These are phyloP conservation scores for Aspergillus arachidicola DNA, from an alignment of 2,329 filamentous ascomycete genomes.

Conservation along the genomic window DNA sequence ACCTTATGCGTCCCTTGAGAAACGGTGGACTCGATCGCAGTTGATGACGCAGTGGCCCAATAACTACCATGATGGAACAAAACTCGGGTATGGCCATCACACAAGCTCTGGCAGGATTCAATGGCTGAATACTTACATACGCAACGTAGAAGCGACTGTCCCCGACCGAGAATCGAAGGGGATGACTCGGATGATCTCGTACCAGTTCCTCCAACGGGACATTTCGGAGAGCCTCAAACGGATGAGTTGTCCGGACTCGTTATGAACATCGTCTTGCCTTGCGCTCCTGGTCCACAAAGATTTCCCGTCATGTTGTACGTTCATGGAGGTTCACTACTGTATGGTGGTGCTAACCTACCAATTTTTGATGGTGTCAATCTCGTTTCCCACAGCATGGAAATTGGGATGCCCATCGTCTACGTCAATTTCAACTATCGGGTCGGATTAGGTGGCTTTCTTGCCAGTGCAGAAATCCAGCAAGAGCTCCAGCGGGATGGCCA, in stretches of 20 bases:
- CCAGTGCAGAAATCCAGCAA: conserved; percentile 15
- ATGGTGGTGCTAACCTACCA: conserved; percentile 28
- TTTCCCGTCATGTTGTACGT: conserved; percentile 30
- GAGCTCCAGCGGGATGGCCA: conserved; percentile 25
- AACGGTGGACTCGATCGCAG: conserved; percentile 27
- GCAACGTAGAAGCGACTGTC: conserved; percentile 23
- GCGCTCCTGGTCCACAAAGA: conserved; percentile 1
- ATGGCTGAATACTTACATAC: not conserved
- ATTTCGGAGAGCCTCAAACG: conserved; percentile 16
- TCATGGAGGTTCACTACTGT: conserved; percentile 30
- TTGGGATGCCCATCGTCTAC: conserved; percentile 23
- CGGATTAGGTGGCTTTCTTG: conserved; percentile 29
- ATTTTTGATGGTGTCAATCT: conserved; percentile 30
- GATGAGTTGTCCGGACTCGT: conserved; percentile 27
- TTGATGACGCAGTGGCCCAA: conserved; percentile 21
- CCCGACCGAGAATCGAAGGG: conserved; percentile 22
- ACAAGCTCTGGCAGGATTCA: not conserved
- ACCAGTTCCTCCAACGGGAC: conserved; percentile 23
- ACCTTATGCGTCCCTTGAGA: conserved; percentile 25
- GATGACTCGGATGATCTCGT: conserved; percentile 27
- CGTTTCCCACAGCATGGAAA: conserved; percentile 24
- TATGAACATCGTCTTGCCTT: conserved; percentile 29
- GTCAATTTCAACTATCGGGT: conserved; percentile 33
- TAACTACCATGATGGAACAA: conserved; percentile 25
- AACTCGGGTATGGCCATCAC: conserved; percentile 20